Conservation (phyloP, 345 rosid genomes). For the Pugionium cornutum region DNA sequence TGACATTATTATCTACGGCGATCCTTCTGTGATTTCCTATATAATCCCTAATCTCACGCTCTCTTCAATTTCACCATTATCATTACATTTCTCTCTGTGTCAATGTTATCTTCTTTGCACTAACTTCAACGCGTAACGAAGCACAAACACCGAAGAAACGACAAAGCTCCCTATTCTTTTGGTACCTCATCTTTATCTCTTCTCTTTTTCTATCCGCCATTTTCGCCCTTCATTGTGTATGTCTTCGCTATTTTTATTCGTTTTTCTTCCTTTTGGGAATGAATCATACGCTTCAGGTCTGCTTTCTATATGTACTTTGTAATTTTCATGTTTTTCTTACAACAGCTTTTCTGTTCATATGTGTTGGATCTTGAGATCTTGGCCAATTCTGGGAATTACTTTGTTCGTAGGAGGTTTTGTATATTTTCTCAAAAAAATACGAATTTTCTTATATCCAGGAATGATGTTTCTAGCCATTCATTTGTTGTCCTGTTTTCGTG, state of each 20-base stretch:
- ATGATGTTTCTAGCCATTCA: constrained; percentile 5
- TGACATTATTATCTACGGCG: constrained; percentile 31
- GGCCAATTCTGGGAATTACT: neutral
- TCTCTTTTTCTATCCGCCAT: constrained; percentile 6
- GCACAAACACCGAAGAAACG: constrained; percentile 8
- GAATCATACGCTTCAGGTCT: constrained; percentile 26
- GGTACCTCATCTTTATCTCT: constrained; percentile 28
- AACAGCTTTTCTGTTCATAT: too few relatives aligned
- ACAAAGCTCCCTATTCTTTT: constrained; percentile 27
- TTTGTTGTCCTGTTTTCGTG: neutral
- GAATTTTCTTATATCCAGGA: too few relatives aligned
- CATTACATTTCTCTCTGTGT: constrained; percentile 18
- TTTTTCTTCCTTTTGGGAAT: neutral
- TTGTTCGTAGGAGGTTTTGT: neutral
- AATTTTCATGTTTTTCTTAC: neutral
- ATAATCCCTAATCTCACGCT: constrained; percentile 31
- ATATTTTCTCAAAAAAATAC: too few relatives aligned
- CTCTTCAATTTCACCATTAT: neutral
- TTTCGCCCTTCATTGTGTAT: constrained; percentile 11
- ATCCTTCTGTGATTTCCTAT: constrained; percentile 13
- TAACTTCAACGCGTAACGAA: constrained; percentile 29
- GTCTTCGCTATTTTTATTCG: constrained; percentile 22
- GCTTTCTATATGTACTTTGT: neutral
- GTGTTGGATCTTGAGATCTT: neutral
- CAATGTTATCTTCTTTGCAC: constrained; percentile 34